Evolutionary conservation across 2,329 filamentous ascomycete species (phyloP).

Genomic region (Paecilomyces niveus): DNA sequence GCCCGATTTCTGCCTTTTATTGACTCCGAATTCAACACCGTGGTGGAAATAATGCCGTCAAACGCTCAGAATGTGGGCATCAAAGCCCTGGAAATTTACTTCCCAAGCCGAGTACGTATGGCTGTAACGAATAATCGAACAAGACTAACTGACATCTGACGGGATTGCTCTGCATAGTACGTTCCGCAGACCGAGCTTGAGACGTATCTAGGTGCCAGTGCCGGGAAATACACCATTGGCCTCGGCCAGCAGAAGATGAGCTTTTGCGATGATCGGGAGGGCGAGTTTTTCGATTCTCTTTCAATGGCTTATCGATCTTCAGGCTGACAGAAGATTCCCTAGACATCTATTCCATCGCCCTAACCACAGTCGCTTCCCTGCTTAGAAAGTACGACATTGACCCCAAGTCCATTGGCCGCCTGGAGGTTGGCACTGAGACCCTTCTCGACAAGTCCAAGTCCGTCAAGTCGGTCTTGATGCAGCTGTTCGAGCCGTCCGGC

Average conservation of each 20-base stretch:
- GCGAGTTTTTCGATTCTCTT: slow-evolving; percentile 40
- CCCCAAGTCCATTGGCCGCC: slow-evolving; percentile 65
- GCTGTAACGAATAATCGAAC: no score
- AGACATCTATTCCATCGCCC: slow-evolving; percentile 84
- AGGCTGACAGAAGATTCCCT: background rate
- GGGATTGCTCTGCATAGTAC: no score
- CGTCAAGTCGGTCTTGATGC: slow-evolving; percentile 82
- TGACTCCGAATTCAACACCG: no score
- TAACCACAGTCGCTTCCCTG: slow-evolving; percentile 71
- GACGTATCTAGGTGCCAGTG: no score
- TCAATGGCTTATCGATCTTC: background rate
- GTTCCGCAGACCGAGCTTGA: no score
- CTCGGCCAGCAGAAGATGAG: slow-evolving; percentile 88
- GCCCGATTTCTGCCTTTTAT: no score
- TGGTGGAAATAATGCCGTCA: no score
- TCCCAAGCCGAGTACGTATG: no score
- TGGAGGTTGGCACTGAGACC: slow-evolving; percentile 82
- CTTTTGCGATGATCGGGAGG: slow-evolving; percentile 85
- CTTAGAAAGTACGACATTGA: slow-evolving; percentile 80
- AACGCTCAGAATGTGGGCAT: no score
- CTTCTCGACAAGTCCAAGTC: slow-evolving; percentile 86
- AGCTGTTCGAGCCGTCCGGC: slow-evolving; percentile 63
- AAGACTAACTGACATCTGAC: no score
- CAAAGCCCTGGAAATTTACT: no score
- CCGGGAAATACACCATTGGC: slow-evolving; percentile 89